These are phyloP conservation scores for Metarhizium sp. DNA, from an alignment of 2,329 filamentous ascomycete genomes.

Conservation along the genomic window DNA sequence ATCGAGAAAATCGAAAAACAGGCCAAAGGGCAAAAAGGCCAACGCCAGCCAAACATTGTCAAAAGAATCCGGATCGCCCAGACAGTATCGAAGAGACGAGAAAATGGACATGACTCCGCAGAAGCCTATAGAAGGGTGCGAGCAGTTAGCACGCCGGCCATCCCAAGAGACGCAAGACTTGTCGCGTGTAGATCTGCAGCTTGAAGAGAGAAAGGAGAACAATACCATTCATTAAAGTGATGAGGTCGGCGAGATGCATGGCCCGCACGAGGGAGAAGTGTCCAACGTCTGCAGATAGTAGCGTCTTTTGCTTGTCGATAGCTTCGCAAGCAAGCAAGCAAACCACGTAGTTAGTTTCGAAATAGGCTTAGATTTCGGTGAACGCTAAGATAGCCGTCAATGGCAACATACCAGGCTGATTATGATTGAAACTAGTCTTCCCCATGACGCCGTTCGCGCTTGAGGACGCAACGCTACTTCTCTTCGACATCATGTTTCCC, in stretches of 20 bases:
- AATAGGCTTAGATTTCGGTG: background rate
- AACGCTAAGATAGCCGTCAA: background rate
- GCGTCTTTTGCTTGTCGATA: slow-evolving; percentile 66
- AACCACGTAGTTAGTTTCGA: background rate
- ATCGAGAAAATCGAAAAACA: slow-evolving; percentile 98
- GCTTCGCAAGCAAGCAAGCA: slow-evolving; percentile 28
- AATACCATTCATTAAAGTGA: slow-evolving; percentile 71
- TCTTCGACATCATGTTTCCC: slow-evolving; percentile 49
- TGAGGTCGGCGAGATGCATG: slow-evolving; percentile 72
- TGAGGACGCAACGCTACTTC: slow-evolving; percentile 34
- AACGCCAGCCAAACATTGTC: slow-evolving; percentile 74
- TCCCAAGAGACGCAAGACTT: background rate
- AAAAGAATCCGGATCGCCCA: slow-evolving; percentile 57
- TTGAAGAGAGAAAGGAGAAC: slow-evolving; percentile 5
- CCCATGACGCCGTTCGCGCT: slow-evolving; percentile 15
- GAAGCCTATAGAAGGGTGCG: slow-evolving; percentile 44
- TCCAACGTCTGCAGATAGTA: slow-evolving; percentile 59
- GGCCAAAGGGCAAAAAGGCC: slow-evolving; percentile 77
- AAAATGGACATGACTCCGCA: slow-evolving; percentile 94
- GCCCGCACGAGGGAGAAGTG: slow-evolving; percentile 63
- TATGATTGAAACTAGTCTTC: slow-evolving; percentile 19
- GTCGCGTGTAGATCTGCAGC: background rate
- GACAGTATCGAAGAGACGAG: slow-evolving; percentile 86
- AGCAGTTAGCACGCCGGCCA: background rate
- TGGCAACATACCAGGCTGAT: slow-evolving; percentile 22